Evolutionary conservation across 306 rosid genomes (phyloP), one percentile per base, ranked within the genome.

Genomic region (Rosa lucieae): DNA sequence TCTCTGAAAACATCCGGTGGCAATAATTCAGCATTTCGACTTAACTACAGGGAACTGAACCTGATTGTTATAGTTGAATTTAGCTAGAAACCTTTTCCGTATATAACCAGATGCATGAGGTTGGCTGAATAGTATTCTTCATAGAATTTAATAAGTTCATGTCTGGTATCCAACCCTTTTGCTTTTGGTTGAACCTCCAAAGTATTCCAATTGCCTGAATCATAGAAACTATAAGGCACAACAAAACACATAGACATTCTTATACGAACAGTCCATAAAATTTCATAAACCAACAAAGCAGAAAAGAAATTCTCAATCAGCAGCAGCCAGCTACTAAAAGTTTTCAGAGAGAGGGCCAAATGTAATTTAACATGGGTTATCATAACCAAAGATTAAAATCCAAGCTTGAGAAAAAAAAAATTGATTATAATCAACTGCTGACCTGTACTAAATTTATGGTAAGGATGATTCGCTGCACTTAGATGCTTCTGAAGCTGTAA

Each of bases 391-490:
- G 12, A 23, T 37, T 14, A 61, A 32, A 61, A 61, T 26, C 26
- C 58, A 62, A 70, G 44, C 8, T 70, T 0, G 5, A 42, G 23
- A 40, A 47, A 47, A 66, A 43, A 10, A 10, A 5, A 67, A 44
- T 13, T 17, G 11, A 23, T 55, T 32, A 32, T 21, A 43, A 74
- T 18, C n/a, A 83, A 81, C 37, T 61, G 70, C 88, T 74, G 69
- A 92, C 99, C 99, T 88, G 99, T 95, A 82, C 94, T 82, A 81
- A 95, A 95, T 81, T 95, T 95, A 84, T 91, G 94, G 87, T 78
- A 95, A 9, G 99, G 97, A 87, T 95, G 98, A 67, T 85, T 86
- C 85, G 84, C 88, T 46, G 86, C 79, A 84, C 93, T 91, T 79
- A 95, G 78, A 88, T 92, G 99, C 78, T 86, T 91, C 72, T 92